These are phyloP conservation scores for Tetraselmis chui DNA, from an alignment of 139 green algal species.

Conservation along the genomic window DNA sequence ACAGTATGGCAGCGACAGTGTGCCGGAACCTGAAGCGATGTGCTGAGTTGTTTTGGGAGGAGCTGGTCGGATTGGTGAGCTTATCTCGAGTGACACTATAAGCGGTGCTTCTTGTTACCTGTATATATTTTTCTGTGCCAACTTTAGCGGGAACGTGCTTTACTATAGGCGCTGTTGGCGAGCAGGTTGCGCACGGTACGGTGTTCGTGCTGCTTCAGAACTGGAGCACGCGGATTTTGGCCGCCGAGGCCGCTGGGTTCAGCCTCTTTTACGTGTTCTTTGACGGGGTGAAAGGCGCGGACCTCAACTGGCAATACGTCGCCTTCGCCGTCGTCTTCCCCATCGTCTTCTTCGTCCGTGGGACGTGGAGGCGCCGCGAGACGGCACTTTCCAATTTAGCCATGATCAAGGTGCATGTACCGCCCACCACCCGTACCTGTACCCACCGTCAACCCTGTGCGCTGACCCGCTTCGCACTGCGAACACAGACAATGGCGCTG, in stretches of 20 bases:
- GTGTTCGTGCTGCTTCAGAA: background rate
- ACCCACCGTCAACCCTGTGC: background rate
- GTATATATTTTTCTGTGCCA: no score
- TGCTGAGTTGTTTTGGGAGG: no score
- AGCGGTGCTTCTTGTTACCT: no score
- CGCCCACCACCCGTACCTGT: background rate
- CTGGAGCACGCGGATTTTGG: background rate
- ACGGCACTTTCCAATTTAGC: background rate
- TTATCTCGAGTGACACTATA: no score
- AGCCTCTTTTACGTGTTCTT: constrained; percentile 2
- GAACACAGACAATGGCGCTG: background rate
- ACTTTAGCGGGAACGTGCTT: no score
- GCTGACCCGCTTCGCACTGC: no score
- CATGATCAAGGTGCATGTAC: background rate
- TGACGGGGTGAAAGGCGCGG: background rate
- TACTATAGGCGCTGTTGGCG: no score
- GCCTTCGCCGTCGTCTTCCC: constrained; percentile 9
- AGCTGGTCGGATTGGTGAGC: no score
- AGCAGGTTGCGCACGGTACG: background rate
- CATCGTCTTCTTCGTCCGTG: background rate
- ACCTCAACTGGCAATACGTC: constrained; percentile 4
- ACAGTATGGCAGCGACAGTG: no score
- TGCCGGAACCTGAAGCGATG: no score
- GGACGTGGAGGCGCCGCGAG: background rate
- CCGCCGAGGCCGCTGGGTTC: background rate